These are phyloP conservation scores for Helotiales sp. DNA, from an alignment of 2,329 filamentous ascomycete species.

Conservation along the genomic window DNA sequence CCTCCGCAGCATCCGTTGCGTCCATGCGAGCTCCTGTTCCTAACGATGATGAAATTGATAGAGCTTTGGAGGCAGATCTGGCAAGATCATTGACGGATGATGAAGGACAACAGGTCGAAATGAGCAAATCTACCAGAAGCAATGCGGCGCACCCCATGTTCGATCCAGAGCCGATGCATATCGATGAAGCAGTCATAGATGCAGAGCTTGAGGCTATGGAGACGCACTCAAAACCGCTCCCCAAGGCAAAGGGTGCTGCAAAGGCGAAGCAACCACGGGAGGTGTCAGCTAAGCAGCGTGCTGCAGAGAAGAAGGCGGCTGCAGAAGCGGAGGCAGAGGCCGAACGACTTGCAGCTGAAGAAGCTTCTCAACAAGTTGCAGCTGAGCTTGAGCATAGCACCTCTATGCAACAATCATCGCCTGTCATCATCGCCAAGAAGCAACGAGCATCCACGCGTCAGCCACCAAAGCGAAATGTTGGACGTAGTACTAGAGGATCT, in stretches of 20 bases:
- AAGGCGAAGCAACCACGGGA: slow-evolving; percentile 34
- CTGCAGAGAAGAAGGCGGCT: slow-evolving; percentile 29
- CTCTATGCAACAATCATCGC: slow-evolving; percentile 26
- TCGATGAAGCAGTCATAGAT: slow-evolving; percentile 33
- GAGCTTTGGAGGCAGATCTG: slow-evolving; percentile 64
- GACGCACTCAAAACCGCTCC: slow-evolving; percentile 27
- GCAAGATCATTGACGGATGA: slow-evolving; percentile 56
- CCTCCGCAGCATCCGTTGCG: slow-evolving; percentile 46
- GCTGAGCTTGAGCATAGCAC: slow-evolving; percentile 28
- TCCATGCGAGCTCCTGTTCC: slow-evolving; percentile 48
- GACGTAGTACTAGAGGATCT: slow-evolving; percentile 24
- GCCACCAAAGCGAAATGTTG: slow-evolving; percentile 15
- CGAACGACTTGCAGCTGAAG: slow-evolving; percentile 15
- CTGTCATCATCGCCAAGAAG: slow-evolving; percentile 24
- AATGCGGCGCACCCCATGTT: slow-evolving; percentile 30
- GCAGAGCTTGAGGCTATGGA: slow-evolving; percentile 34
- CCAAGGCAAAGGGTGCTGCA: slow-evolving; percentile 28
- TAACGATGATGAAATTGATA: slow-evolving; percentile 66
- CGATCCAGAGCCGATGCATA: slow-evolving; percentile 21
- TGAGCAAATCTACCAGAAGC: slow-evolving; percentile 20
- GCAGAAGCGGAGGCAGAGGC: slow-evolving; percentile 24
- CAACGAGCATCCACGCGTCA: slow-evolving; percentile 22
- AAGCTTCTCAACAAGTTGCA: slow-evolving; percentile 24
- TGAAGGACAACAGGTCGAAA: slow-evolving; percentile 39
- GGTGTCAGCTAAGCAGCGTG: slow-evolving; percentile 32